Conservation (phyloP, 208 protist genomes). For the Trypanosoma lewisi region DNA sequence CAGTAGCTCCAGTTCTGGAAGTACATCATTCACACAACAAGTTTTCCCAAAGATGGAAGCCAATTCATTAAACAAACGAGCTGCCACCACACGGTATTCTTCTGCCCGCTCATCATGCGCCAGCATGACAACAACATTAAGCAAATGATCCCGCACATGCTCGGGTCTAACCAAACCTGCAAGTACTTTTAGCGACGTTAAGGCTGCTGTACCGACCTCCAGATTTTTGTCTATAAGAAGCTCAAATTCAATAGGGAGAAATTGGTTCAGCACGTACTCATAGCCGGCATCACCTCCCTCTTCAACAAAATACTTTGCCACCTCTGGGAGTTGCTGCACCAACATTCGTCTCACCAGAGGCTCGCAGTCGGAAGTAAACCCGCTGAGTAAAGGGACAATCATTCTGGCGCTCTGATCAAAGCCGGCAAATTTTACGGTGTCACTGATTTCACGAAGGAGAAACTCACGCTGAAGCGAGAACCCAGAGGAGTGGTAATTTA, state of each 20-base stretch:
- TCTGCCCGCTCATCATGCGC: conserved; percentile 94
- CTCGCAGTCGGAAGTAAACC: conserved; percentile 89
- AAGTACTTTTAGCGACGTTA: conserved; percentile 82
- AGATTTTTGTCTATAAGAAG: conserved; percentile 94
- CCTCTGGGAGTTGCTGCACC: conserved; percentile 83
- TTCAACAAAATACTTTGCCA: conserved; percentile 79
- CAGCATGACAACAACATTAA: conserved; percentile 88
- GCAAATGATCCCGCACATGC: conserved; percentile 84
- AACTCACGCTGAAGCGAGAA: conserved; percentile 90
- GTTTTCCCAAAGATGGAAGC: conserved; percentile 72
- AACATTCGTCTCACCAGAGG: conserved; percentile 90
- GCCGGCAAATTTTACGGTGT: conserved; percentile 81
- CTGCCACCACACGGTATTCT: conserved; percentile 93
- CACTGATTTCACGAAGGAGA: conserved; percentile 80
- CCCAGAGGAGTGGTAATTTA: conserved; percentile 87
- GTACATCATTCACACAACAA: conserved; percentile 63
- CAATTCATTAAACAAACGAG: conserved; percentile 88
- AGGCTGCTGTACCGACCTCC: conserved; percentile 85
- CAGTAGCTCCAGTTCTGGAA: conserved; percentile 82
- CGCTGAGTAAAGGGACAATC: conserved; percentile 83
- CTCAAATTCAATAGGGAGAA: conserved; percentile 92
- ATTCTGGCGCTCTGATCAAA: conserved; percentile 70
- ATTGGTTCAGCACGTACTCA: conserved; percentile 72
- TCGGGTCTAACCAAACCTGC: conserved; percentile 76
- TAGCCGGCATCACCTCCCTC: conserved; percentile 81